phyloP scores from a whole-genome alignment of 352 stramenopile genomes.

The Phytophthora pseudosyringae region DNA sequence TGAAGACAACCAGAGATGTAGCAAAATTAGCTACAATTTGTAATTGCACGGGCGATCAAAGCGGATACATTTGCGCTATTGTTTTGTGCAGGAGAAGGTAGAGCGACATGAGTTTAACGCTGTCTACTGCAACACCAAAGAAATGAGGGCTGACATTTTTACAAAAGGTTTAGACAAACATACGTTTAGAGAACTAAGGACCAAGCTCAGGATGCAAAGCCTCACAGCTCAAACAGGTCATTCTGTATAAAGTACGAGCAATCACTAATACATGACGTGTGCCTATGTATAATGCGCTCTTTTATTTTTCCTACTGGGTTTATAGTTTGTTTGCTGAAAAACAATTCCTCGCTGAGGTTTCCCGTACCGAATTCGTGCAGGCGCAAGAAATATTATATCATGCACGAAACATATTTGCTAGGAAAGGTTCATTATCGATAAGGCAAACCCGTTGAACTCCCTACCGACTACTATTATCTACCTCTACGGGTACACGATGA shows the following conservation, averaged over 20 bases:
- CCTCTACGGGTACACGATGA: conserved; percentile 5
- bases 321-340: conserved; percentile 1
- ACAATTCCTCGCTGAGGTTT: conserved; percentile 17
- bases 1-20: conserved; percentile 4
- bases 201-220: conserved; percentile 2
- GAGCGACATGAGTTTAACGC: too few relatives aligned
- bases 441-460: conserved; percentile 9
- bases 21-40: neutral
- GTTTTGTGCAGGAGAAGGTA: neutral
- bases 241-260: neutral
- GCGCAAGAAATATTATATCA: neutral
- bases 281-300: neutral
- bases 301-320: conserved; percentile 14
- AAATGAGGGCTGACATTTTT: conserved; percentile 2
- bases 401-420: neutral
- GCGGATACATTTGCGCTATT: neutral
- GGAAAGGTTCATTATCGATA: conserved; percentile 11
- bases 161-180: conserved; percentile 8
- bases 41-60: neutral
- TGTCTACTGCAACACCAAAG: conserved; percentile 6
- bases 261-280: conserved; percentile 10
- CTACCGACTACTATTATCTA: conserved; percentile 14
- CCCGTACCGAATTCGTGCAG: conserved; percentile 13
- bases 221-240: neutral
- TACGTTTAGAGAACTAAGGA: conserved; percentile 12